Conservation (phyloP, 2,329 filamentous ascomycete species). For the Fusarium sterilihyphosum region DNA sequence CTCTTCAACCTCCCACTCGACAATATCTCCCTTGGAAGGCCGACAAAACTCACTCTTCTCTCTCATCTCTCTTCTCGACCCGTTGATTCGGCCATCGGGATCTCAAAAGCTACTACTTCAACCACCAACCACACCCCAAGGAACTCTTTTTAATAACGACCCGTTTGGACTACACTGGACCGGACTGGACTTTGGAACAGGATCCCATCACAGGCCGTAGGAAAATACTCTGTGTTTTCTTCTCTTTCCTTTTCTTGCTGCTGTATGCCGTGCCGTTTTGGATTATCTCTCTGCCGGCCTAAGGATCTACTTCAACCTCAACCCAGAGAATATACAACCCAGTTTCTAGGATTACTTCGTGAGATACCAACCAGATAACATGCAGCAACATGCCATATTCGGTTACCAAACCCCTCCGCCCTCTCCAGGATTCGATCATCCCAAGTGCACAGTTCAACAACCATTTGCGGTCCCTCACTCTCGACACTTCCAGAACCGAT, state of each 20-base stretch:
- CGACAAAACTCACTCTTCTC: conserved; percentile 4
- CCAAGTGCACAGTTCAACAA: conserved; percentile 56
- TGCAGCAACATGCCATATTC: conserved; percentile 68
- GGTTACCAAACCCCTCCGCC: conserved; percentile 68
- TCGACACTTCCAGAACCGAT: conserved; percentile 57
- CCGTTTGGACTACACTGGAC: conserved; percentile 43
- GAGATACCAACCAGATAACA: conserved; percentile 55
- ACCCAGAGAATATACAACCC: conserved; percentile 25
- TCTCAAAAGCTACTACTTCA: conserved; percentile 14
- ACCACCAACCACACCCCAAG: conserved; percentile 38
- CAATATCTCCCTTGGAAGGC: conserved; percentile 29
- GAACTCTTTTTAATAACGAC: conserved; percentile 33
- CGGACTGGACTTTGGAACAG: conserved; percentile 42
- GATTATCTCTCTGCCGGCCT: conserved; percentile 31
- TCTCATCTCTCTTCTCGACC: conserved; percentile 51
- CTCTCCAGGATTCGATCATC: conserved; percentile 64
- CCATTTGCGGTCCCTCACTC: conserved; percentile 43
- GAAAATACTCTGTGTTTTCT: conserved; percentile 41
- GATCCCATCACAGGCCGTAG: conserved; percentile 39
- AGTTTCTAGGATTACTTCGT: conserved; percentile 35
- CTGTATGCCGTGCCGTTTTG: conserved; percentile 36
- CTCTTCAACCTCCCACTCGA: conserved; percentile 24
- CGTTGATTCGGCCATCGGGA: conserved; percentile 62
- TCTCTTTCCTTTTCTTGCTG: conserved; percentile 39
- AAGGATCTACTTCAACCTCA: conserved; percentile 25